Conservation (phyloP, 192 early-diverging fungal genomes). For the Chytriomyces confervae region DNA sequence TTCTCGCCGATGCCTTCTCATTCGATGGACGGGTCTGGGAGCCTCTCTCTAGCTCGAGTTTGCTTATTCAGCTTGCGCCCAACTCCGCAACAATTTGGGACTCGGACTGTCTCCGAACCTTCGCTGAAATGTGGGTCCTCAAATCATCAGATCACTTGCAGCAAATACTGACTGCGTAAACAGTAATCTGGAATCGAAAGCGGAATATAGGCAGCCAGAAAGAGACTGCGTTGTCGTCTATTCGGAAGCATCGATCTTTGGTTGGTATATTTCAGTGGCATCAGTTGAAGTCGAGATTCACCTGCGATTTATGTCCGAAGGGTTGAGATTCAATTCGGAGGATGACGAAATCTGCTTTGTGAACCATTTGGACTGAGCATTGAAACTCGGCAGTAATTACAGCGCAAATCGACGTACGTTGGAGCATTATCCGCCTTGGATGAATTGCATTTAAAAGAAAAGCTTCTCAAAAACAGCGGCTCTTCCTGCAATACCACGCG, state of each 20-base stretch:
- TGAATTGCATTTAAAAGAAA: background rate
- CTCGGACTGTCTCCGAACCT: slow-evolving; percentile 5
- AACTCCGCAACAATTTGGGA: slow-evolving; percentile 6
- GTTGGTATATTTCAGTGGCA: slow-evolving; percentile 1
- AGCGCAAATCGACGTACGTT: background rate
- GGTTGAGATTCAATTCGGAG: slow-evolving; percentile 17
- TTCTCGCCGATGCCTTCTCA: slow-evolving; percentile 14
- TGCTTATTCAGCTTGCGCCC: background rate
- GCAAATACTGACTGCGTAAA: background rate
- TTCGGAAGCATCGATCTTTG: slow-evolving; percentile 5
- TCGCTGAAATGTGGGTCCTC: slow-evolving; percentile 15
- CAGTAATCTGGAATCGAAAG: background rate
- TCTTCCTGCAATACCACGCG: slow-evolving; percentile 7
- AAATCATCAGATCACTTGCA: background rate
- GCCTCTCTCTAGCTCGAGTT: slow-evolving; percentile 9
- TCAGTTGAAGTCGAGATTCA: background rate
- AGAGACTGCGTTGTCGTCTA: slow-evolving; percentile 19
- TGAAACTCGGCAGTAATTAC: slow-evolving; percentile 1
- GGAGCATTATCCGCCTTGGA: background rate
- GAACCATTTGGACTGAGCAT: slow-evolving; percentile 5
- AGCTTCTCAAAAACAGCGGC: background rate
- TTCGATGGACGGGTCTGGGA: slow-evolving; percentile 15
- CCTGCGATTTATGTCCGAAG: background rate
- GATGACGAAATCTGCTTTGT: slow-evolving; percentile 22
- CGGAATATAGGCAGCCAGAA: slow-evolving; percentile 21